Percentiles rank a stretch among this genome's conserved stretches.
These are phyloP conservation scores for Coprinopsis sp. DNA, from an alignment of 768 basidiomycete genomes.

Conservation along the genomic window DNA sequence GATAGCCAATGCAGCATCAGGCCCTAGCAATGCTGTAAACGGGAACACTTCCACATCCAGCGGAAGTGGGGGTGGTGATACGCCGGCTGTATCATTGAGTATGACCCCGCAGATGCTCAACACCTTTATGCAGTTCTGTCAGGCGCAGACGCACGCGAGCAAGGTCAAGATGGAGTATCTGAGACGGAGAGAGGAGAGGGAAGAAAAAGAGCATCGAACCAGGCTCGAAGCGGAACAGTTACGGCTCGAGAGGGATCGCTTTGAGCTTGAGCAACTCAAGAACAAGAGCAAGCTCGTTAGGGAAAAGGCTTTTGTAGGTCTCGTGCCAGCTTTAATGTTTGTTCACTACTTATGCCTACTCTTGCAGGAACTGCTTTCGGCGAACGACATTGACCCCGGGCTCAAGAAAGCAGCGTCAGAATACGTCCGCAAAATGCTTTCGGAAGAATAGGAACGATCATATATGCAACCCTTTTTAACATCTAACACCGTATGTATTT, in stretches of 20 bases:
- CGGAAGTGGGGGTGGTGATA: not conserved
- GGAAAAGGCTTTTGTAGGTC: conserved; percentile 55
- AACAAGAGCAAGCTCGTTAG: conserved; percentile 57
- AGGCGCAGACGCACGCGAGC: conserved; percentile 63
- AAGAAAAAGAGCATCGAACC: conserved; percentile 50
- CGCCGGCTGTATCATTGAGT: conserved; percentile 38
- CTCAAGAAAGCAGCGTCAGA: conserved; percentile 66
- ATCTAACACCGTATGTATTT: not conserved
- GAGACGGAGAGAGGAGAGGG: conserved; percentile 63
- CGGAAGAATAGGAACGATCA: conserved; percentile 27
- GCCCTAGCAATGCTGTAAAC: conserved; percentile 10
- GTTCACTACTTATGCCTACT: conserved; percentile 3
- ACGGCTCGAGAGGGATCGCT: conserved; percentile 51
- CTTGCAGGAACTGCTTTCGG: conserved; percentile 51
- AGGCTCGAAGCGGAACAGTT: conserved; percentile 51
- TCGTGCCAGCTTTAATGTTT: not conserved
- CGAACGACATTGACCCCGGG: conserved; percentile 50
- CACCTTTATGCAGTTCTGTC: conserved; percentile 55
- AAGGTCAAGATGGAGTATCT: conserved; percentile 69
- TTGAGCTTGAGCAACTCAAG: conserved; percentile 50
- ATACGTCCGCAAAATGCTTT: conserved; percentile 65
- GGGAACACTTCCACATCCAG: not conserved
- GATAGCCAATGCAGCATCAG: conserved; percentile 10
- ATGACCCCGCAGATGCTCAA: conserved; percentile 55
- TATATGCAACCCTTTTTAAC: not conserved